Evolutionary conservation across 306 rosid genomes (phyloP), one percentile per base, ranked within the genome.

Genomic region (Amphicarpaea edgeworthii): DNA sequence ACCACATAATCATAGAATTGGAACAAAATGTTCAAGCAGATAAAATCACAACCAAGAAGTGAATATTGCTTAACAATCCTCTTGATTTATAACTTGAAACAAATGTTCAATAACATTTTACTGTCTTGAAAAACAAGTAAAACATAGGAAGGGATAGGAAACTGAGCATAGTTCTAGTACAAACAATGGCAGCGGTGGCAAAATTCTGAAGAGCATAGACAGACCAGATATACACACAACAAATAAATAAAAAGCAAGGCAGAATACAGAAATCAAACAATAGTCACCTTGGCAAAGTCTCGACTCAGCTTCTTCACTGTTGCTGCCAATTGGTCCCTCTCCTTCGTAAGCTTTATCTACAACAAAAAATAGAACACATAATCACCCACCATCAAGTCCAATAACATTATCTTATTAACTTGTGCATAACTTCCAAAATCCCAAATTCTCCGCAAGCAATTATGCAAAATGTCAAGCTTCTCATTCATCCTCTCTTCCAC

Each of bases 301-400:
- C 97, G 92, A 79, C 92, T 84, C 16, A 93, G 85, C 82, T 89
- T 93, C 78, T 91, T 93, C 0, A 90, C 78, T 5, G 92, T 85
- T 81, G 86, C 81, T 53, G 90, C 86, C 79, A 88, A 69, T 40
- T 93, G 85, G 86, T 91, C 98, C 41, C 97, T 83, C 69, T 93
- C 98, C 76, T 81, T 88, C 1, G 92, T 75, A 49, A 93, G 87
- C 77, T 57, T 91, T 76, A 32, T 72, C 98, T 93, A 75, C 72
- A 90, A 61, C n/a, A 68, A 30, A 24, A 40, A 5, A 12, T 17
- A 68, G 55, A 59, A 82, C 50, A 82, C 55, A 68, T 12, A 45
- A 66, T 62, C 28, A 49, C 61, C 61, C 11, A 50, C 30, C 49
- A 42, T 58, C 61, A 72, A 46, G 7, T 65, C 5, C 15, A 61